These are phyloP conservation scores for Apiospora phragmitis DNA, from an alignment of 2,329 filamentous ascomycete genomes.

Conservation along the genomic window DNA sequence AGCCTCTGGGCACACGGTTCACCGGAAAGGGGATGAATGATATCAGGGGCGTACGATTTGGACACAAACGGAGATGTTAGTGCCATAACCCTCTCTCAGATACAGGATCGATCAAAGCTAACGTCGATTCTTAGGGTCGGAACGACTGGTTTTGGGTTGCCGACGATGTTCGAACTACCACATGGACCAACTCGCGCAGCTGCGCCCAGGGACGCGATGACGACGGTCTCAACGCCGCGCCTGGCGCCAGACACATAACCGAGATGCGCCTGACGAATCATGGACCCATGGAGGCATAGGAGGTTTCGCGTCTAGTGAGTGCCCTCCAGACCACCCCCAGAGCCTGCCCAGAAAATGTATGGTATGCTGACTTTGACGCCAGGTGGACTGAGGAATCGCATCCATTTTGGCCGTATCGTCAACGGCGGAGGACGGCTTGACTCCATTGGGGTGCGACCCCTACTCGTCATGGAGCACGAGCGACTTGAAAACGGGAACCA, in stretches of 20 bases:
- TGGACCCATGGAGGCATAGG: constrained; percentile 17
- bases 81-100: no score
- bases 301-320: background rate
- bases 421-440: constrained; percentile 17
- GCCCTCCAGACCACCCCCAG: no score
- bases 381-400: constrained; percentile 13
- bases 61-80: no score
- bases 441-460: background rate
- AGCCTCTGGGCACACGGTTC: constrained; percentile 29
- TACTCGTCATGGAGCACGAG: background rate
- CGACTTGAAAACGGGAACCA: background rate
- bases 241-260: background rate
- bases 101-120: no score
- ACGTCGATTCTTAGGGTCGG: background rate
- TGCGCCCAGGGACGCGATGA: background rate
- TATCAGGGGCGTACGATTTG: no score
- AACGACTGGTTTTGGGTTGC: background rate
- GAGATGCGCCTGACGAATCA: no score
- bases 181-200: background rate
- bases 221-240: background rate
- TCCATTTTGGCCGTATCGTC: constrained; percentile 28
- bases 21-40: constrained; percentile 18
- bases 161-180: background rate
- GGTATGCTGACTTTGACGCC: no score
- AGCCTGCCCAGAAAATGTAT: no score